Evolutionary conservation across 768 basidiomycete species (phyloP), one percentile per base, ranked within the genome.

Genomic region (Podaxis mareebaensis): DNA sequence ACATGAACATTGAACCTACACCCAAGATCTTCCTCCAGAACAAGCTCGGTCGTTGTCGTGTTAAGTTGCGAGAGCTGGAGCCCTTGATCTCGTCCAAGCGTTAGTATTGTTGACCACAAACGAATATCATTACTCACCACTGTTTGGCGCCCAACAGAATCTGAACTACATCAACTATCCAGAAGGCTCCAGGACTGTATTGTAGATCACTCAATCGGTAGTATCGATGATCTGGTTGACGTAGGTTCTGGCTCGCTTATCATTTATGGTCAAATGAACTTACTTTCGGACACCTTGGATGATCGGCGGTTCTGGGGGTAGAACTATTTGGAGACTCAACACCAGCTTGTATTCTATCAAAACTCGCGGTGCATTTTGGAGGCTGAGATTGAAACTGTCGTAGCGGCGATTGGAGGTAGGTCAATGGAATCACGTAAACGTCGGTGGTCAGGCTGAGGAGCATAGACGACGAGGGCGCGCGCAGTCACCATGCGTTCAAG

Each of bases 1-100:
- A 80, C 5, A 83, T 93, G 74, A 87, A 77, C 69, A 73, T 88
- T 12, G 93, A 93, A 39, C 76, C 83, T 22, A 83, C 82, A 7
- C 87, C 93, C 0, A 93, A 91, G 73, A 80, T 92, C 2, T 85
- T 91, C 70, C 77, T 95, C 22, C 93, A 95, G 76, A 95, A 95
- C 72, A 90, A 88, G 66, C 80, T 93, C 26, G 75, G 76, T 56
- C 82, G 80, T 61, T 85, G 83, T 61, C 81, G 84, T 60, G 76
- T 73, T 38, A 92, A 90, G 75, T 70, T 91, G n/a, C 70, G 77
- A 57, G 92, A 93, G 66, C 71, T 91, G 7, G 73, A 68, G n/a
- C 80, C 86, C 4, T 67, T 87, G 13, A 77, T 91, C 5, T 74
- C 80, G n/a, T 67, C 80, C 6, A 91, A 91, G 72, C 81, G 92